Evolutionary conservation across 2,329 filamentous ascomycete genomes (phyloP), one percentile per base, ranked within the genome.

Genomic region (Colletotrichum eleusines): DNA sequence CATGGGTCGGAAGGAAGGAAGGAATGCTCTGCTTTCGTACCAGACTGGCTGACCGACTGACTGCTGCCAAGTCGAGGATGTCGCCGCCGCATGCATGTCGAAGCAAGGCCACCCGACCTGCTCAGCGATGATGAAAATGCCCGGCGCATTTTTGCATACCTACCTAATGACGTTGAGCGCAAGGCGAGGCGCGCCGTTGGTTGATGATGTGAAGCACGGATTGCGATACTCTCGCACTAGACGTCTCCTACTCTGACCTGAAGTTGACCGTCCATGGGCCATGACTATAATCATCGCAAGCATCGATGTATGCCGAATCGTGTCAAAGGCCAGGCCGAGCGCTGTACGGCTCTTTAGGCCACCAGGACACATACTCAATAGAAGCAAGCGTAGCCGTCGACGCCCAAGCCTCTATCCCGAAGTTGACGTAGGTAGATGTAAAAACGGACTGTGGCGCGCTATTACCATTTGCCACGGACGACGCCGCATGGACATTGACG

Each of bases 361-460:
- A n/a, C n/a, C 7, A 67, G 54, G 55, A 62, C 62, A 69, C 66
- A 44, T 65, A 50, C 61, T 57, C 53, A 69, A n/a, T 57, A 50
- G 62, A 54, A 42, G 54, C 28, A n/a, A 50, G 33, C 44, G 33
- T 61, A 55, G 50, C n/a, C 62, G 14, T 42, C 31, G 63, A 66
- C 55, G 63, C 57, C 44, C 33, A 33, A 59, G 58, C 46, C 53
- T 18, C n/a, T 55, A 31, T 11, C 14, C 31, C 20, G 16, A 16
- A 31, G 51, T 12, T 7, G 51, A 55, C n/a, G 31, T n/a, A 11
- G 48, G 31, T 33, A 20, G 9, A n/a, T 26, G 23, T 40, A 40
- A 62, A 71, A 71, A 63, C 68, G 53, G 64, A 68, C 28, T 53
- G 42, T 71, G 58, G 57, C 50, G 20, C 63, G 64, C 55, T 33